phyloP scores from a whole-genome alignment of 306 rosid species.

The Lablab purpureus region DNA sequence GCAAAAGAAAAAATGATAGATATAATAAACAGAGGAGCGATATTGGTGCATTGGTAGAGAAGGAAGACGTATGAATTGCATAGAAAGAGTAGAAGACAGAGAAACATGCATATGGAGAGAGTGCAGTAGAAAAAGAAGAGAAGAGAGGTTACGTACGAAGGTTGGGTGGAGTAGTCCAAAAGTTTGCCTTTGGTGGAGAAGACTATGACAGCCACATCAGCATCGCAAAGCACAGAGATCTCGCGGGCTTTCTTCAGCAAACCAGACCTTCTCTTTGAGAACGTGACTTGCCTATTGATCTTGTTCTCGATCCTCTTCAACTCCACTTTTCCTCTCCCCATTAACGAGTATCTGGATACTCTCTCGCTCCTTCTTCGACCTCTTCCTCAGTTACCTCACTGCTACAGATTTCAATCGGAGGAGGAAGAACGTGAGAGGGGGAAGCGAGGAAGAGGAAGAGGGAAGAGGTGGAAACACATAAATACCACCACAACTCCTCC shows the following conservation, averaged over 20 bases:
- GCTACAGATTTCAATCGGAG: neutral
- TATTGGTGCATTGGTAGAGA: neutral
- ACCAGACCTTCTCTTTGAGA: constrained; percentile 88
- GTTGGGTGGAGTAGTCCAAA: constrained; percentile 71
- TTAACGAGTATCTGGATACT: neutral
- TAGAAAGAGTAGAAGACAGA: neutral
- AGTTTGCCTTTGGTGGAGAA: constrained; percentile 94
- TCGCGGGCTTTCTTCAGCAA: constrained; percentile 88
- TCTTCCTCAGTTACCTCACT: neutral
- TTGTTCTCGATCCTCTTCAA: constrained; percentile 96
- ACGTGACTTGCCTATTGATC: constrained; percentile 89
- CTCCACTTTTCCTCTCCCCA: constrained; percentile 91
- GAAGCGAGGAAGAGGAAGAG: neutral
- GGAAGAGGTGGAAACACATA: neutral
- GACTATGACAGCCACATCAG: constrained; percentile 83
- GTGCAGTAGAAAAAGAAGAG: neutral
- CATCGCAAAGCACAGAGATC: constrained; percentile 94
- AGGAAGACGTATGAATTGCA: neutral
- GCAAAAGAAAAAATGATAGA: too few species aligned
- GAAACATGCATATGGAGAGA: neutral
- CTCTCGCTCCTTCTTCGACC: neutral
- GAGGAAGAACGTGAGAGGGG: neutral
- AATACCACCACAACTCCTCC: neutral
- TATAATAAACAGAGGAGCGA: neutral
- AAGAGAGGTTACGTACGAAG: constrained; percentile 58